Conservation (phyloP, 2,329 filamentous ascomycete genomes). For the Clonostachys sp. region DNA sequence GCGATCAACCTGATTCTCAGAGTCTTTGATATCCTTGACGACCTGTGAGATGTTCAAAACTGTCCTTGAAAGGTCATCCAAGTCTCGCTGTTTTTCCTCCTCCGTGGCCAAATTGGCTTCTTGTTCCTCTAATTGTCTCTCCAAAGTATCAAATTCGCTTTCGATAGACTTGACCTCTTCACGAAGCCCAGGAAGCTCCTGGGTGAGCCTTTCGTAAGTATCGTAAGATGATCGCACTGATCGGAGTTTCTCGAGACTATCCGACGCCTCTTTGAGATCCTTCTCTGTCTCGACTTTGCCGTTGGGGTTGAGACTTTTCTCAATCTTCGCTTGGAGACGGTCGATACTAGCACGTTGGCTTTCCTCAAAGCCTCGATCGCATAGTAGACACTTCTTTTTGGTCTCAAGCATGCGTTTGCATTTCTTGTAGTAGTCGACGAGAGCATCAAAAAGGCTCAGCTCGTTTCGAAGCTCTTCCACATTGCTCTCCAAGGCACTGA, state of each 20-base stretch:
- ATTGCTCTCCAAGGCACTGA: conserved; percentile 49
- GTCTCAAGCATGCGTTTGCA: conserved; percentile 62
- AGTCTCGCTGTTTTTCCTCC: conserved; percentile 62
- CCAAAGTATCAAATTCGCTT: conserved; percentile 53
- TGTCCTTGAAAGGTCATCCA: conserved; percentile 72
- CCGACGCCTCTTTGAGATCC: conserved; percentile 46
- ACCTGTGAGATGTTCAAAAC: conserved; percentile 72
- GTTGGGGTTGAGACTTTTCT: conserved; percentile 56
- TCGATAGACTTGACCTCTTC: conserved; percentile 59
- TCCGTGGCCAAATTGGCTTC: conserved; percentile 63
- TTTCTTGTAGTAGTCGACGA: conserved; percentile 67
- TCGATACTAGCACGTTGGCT: conserved; percentile 50
- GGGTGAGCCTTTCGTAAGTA: conserved; percentile 63
- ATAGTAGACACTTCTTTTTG: conserved; percentile 73
- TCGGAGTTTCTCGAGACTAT: conserved; percentile 53
- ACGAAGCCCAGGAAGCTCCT: conserved; percentile 66
- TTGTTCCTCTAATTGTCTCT: conserved; percentile 60
- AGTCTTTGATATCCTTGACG: conserved; percentile 64
- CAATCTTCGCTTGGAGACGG: conserved; percentile 63
- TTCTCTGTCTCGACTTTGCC: conserved; percentile 58
- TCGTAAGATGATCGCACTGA: conserved; percentile 67
- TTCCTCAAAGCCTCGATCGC: conserved; percentile 64
- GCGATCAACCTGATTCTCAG: conserved; percentile 69
- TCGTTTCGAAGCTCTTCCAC: conserved; percentile 60
- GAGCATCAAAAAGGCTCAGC: conserved; percentile 61